Conservation (phyloP, 169 alveolate genomes). For the Eimeria brunetti region DNA sequence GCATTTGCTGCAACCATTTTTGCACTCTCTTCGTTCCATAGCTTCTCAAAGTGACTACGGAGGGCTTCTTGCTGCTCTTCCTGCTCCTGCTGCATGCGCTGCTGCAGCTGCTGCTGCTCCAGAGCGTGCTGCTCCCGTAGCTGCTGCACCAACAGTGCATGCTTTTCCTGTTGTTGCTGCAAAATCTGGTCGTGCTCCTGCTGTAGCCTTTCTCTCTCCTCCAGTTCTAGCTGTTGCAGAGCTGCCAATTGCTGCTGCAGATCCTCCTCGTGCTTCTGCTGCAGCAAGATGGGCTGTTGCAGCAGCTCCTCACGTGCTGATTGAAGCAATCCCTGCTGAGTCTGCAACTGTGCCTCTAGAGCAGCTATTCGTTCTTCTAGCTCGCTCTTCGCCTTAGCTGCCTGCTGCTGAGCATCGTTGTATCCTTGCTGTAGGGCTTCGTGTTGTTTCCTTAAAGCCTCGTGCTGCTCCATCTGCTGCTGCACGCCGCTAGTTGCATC, state of each 20-base stretch:
- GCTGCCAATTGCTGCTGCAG: slow-evolving; percentile 40
- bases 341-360: slow-evolving; percentile 52
- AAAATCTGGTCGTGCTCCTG: slow-evolving; percentile 38
- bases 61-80: slow-evolving; percentile 67
- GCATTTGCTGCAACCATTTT: slow-evolving; percentile 75
- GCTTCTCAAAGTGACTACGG: slow-evolving; percentile 42
- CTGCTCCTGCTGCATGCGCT: slow-evolving; percentile 74
- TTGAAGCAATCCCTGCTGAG: slow-evolving; percentile 46
- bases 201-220: slow-evolving; percentile 18
- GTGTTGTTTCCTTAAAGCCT: slow-evolving; percentile 2
- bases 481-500: slow-evolving; percentile 2
- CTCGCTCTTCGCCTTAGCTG: slow-evolving; percentile 10
- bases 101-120: slow-evolving; percentile 63
- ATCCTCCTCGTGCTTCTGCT: slow-evolving; percentile 57
- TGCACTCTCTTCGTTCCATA: slow-evolving; percentile 77
- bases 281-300: slow-evolving; percentile 48
- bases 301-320: slow-evolving; percentile 69
- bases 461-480: slow-evolving; percentile 21
- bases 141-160: slow-evolving; percentile 57
- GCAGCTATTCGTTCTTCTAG: slow-evolving; percentile 5
- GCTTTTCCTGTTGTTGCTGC: slow-evolving; percentile 62
- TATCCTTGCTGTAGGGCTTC: slow-evolving; percentile 9
- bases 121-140: slow-evolving; percentile 65
- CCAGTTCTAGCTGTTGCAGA: slow-evolving; percentile 41
- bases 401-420: slow-evolving; percentile 17